Evolutionary conservation across 176 grass and related monocot genomes (phyloP).

Genomic region (Alopecurus myosuroides): DNA sequence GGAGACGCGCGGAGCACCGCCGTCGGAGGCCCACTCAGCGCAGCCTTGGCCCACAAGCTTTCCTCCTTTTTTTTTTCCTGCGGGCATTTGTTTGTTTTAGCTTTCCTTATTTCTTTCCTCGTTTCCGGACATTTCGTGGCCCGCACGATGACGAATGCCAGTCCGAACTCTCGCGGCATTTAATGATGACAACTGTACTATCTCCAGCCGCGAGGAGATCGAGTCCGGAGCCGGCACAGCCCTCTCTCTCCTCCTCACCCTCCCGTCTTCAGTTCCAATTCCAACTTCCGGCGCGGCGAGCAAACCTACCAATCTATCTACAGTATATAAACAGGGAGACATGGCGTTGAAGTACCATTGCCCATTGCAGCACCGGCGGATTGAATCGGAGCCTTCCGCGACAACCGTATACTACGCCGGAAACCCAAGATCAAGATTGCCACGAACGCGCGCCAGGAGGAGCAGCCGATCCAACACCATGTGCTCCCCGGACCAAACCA

Average conservation of each 20-base stretch:
- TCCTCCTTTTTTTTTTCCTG: neutral
- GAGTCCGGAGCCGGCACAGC: neutral
- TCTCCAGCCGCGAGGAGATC: neutral
- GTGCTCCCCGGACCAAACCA: neutral
- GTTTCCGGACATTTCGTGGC: neutral
- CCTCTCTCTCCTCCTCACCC: no score
- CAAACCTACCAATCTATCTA: neutral
- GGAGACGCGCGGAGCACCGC: no score
- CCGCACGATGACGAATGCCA: neutral
- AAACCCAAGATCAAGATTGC: neutral
- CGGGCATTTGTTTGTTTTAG: no score
- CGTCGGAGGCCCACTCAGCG: neutral
- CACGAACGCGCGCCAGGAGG: neutral
- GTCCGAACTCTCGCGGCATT: neutral
- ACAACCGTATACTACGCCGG: neutral
- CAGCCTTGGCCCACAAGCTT: neutral
- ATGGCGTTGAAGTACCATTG: neutral
- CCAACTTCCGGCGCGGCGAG: neutral
- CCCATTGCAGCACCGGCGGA: neutral
- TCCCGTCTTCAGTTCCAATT: no score
- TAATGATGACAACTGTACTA: neutral
- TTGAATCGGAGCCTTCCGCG: neutral
- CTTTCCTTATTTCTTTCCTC: neutral
- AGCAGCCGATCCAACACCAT: neutral
- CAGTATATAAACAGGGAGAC: neutral